Conservation (phyloP, 345 rosid species). For the Pugionium dolabratum region DNA sequence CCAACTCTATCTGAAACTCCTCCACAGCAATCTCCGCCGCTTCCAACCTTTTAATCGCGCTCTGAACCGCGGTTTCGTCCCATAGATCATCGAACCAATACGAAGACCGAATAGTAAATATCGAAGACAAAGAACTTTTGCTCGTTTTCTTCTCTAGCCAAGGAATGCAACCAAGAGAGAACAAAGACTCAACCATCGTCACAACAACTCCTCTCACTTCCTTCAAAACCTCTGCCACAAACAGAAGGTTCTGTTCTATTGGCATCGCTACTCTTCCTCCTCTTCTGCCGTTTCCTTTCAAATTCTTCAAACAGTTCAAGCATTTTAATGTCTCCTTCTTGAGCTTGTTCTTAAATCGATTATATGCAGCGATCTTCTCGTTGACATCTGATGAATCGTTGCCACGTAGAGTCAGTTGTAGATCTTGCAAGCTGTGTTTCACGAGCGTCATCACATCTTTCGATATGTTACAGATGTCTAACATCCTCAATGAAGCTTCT, state of each 20-base stretch:
- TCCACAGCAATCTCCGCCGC: constrained; percentile 70
- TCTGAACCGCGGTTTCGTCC: constrained; percentile 57
- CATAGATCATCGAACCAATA: constrained; percentile 43
- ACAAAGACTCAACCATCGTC: constrained; percentile 59
- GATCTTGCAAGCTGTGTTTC: constrained; percentile 60
- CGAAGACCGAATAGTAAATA: constrained; percentile 43
- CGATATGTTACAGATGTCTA: constrained; percentile 63
- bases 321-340: constrained; percentile 74
- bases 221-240: constrained; percentile 56
- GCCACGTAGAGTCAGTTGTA: constrained; percentile 53
- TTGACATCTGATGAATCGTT: constrained; percentile 47
- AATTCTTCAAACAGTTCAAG: constrained; percentile 49
- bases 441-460: constrained; percentile 62
- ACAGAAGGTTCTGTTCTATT: constrained; percentile 37
- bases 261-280: constrained; percentile 28
- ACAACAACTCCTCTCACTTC: constrained; percentile 59
- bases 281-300: constrained; percentile 42
- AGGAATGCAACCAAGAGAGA: constrained; percentile 62
- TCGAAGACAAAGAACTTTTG: constrained; percentile 48
- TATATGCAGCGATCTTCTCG: constrained; percentile 54
- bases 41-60: constrained; percentile 66
- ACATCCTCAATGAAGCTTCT: constrained; percentile 66
- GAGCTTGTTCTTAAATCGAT: constrained; percentile 54
- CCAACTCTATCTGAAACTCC: constrained; percentile 64
- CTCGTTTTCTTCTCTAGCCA: constrained; percentile 60